A percentile compares a stretch with the other conserved stretches of the same genome.
phyloP scores from a whole-genome alignment of 495 filamentous ascomycete genomes.

The Neurospora sp. region DNA sequence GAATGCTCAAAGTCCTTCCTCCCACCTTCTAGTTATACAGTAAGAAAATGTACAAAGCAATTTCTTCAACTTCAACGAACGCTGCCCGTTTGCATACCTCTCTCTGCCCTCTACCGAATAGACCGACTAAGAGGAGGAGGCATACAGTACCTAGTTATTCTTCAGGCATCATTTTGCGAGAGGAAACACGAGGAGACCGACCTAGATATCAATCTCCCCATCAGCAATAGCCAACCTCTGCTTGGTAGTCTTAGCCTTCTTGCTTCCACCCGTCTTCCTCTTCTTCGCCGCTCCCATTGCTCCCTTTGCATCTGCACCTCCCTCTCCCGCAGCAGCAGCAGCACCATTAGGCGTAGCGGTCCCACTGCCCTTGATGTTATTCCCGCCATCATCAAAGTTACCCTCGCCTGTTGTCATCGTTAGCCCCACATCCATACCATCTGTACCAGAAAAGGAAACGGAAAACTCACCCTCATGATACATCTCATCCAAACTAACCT shows the following conservation, averaged over 20 bases:
- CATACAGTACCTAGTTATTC: too few relatives aligned
- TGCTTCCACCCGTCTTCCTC: slow-evolving; percentile 49
- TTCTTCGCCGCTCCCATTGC: slow-evolving; percentile 39
- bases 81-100: too few relatives aligned
- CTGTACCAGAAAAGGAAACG: too few relatives aligned
- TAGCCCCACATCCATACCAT: neutral
- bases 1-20: too few relatives aligned
- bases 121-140: too few relatives aligned
- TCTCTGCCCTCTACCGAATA: too few relatives aligned
- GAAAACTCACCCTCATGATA: slow-evolving; percentile 83
- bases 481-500: slow-evolving; percentile 86
- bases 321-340: slow-evolving; percentile 43
- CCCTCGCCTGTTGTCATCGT: slow-evolving; percentile 61
- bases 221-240: slow-evolving; percentile 82
- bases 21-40: too few relatives aligned
- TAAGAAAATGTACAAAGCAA: too few relatives aligned
- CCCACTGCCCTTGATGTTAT: slow-evolving; percentile 60
- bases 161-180: too few relatives aligned
- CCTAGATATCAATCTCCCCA: slow-evolving; percentile 43
- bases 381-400: slow-evolving; percentile 63
- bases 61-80: too few relatives aligned
- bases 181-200: neutral
- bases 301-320: slow-evolving; percentile 29
- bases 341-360: slow-evolving; percentile 69
- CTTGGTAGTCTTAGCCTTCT: slow-evolving; percentile 88